Base-by-base conservation (phyloP, 1,284 basidiomycete species). In the Puccinia coronata region DNA sequence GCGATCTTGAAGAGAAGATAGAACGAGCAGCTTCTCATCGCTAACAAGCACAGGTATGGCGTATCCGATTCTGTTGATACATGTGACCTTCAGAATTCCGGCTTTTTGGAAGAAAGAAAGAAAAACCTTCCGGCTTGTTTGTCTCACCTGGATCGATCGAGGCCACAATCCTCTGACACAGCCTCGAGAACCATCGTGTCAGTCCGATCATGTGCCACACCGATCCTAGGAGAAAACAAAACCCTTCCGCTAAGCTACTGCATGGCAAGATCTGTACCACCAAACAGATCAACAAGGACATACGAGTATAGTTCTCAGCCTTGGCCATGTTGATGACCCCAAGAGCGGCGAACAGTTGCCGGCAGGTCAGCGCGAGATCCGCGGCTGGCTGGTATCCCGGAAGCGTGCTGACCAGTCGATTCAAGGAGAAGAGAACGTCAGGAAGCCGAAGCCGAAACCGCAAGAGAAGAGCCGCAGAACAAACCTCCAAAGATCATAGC, bases 401-500 rank as follows among this genome's bases (percentile, higher is more conserved):
- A 63, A 75, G 3, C 9, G 39, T 31, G 36, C 73, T 75, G 43
- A 11, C 14, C 43, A 28, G 25, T 25, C 1, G 20, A 16, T 71
- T n/a, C 23, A 28, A 23, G 28, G 23, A 47, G 5, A 47, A 47
- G 43, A 47, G 59, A 31, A 36, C 34, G 18, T 36, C 11, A 34
- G 34, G 49, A 53, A 55, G 39, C 12, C 1, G n/a, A 28, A 53
- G 5, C 28, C n/a, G 0, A 31, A 36, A 28, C 34, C 1, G n/a
- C 34, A 55, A 39, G 36, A n/a, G 36, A 36, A 36, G 36, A 39
- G 14, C 14, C n/a, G n/a, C n/a, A n/a, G n/a, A 36, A 12, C 73
- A 25, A 63, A 75, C 73, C 73, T 75, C 73, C 73, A 75, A 57
- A 75, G 51, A 63, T 75, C 57, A n/a, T 59, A 63, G 28, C 31